These are phyloP conservation scores for Aspergillus sp. DNA, from an alignment of 2,329 filamentous ascomycete species.

Conservation along the genomic window DNA sequence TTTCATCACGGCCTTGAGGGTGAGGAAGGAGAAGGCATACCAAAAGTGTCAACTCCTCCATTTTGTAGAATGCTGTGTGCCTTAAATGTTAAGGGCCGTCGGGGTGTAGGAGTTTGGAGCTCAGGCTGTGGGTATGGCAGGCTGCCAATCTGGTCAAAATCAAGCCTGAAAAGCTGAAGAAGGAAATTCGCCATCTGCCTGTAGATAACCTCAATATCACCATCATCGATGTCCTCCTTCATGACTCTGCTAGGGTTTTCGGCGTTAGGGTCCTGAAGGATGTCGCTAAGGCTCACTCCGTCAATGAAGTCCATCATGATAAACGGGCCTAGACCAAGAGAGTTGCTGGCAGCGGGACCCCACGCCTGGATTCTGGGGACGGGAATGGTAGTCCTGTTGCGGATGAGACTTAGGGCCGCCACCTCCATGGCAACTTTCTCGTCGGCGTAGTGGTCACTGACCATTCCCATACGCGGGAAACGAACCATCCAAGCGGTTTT, in stretches of 20 bases:
- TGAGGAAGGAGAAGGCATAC: constrained; percentile 25
- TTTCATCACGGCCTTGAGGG: constrained; percentile 11
- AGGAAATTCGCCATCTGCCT: constrained; percentile 33
- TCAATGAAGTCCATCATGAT: constrained; percentile 39
- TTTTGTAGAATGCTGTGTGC: constrained; percentile 36
- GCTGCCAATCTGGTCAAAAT: constrained; percentile 37
- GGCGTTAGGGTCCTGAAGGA: constrained; percentile 38
- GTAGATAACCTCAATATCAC: constrained; percentile 33
- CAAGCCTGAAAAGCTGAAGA: constrained; percentile 35
- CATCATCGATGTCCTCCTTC: constrained; percentile 32
- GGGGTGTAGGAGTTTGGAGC: constrained; percentile 17
- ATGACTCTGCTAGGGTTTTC: constrained; percentile 50
- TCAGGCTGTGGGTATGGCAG: constrained; percentile 26
- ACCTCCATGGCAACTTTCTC: constrained; percentile 40
- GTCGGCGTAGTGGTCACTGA: constrained; percentile 32
- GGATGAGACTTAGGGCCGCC: constrained; percentile 31
- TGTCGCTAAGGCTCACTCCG: constrained; percentile 29
- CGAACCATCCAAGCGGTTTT: constrained; percentile 35
- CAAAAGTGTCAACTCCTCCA: constrained; percentile 37
- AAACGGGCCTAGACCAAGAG: constrained; percentile 33
- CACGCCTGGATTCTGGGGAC: constrained; percentile 34
- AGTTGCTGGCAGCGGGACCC: constrained; percentile 32
- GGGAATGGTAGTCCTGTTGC: constrained; percentile 31
- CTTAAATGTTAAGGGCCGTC: constrained; percentile 41
- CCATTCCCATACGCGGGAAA: constrained; percentile 35